Evolutionary conservation across 345 rosid species (phyloP).

Genomic region (Ceriops zippeliana): DNA sequence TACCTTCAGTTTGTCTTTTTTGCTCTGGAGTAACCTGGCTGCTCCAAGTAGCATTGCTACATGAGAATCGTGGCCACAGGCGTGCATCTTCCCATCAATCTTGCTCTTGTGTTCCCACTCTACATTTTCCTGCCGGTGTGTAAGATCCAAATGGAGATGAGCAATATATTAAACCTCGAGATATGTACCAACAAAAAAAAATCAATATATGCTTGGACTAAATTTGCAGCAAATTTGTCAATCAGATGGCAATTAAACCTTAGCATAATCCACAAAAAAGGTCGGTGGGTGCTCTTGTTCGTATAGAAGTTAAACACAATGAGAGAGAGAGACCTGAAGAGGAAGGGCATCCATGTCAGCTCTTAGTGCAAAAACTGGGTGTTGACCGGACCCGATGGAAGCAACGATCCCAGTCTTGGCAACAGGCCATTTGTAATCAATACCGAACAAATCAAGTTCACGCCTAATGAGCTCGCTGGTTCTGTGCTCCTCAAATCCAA

Average conservation of each 20-base stretch:
- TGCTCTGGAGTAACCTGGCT: constrained; percentile 59
- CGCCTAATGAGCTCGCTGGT: constrained; percentile 53
- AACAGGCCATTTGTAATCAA: constrained; percentile 58
- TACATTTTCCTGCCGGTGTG: constrained; percentile 48
- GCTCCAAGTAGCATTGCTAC: constrained; percentile 83
- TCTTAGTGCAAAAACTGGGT: constrained; percentile 59
- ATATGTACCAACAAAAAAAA: not conserved
- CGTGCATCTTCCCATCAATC: constrained; percentile 72
- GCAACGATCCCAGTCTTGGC: constrained; percentile 71
- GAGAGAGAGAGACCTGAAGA: constrained; percentile 41
- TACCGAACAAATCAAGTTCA: constrained; percentile 58
- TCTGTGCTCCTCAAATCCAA: constrained; percentile 61
- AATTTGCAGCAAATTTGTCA: no score
- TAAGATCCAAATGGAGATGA: not conserved
- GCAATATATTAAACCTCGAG: not conserved
- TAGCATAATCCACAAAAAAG: not conserved
- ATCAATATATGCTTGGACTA: no score
- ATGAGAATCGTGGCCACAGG: constrained; percentile 80
- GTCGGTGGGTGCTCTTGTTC: not conserved
- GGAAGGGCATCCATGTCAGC: constrained; percentile 88
- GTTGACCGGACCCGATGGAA: constrained; percentile 43
- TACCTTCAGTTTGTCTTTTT: constrained; percentile 49
- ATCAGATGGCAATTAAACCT: not conserved
- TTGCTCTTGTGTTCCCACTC: constrained; percentile 78
- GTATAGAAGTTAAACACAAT: not conserved